Evolutionary conservation across 129 eudicot genomes (phyloP).

Genomic region (Pittosporum tobira): DNA sequence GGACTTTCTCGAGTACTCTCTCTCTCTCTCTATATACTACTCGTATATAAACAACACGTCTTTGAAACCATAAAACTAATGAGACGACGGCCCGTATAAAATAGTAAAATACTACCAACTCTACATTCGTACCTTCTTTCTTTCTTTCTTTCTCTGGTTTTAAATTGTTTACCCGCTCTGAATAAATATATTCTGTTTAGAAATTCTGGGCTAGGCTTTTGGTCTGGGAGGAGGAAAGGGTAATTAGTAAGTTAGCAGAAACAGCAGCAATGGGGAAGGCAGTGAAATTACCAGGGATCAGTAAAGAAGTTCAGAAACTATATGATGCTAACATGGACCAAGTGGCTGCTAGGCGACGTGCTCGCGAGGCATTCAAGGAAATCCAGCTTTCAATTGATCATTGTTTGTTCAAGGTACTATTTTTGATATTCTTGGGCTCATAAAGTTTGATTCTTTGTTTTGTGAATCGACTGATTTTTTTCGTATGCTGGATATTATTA

Average conservation of each 20-base stretch:
- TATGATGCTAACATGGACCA: conserved; percentile 71
- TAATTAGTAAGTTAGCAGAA: neutral
- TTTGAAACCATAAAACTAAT: no score
- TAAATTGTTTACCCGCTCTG: no score
- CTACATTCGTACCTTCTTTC: neutral
- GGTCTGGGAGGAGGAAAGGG: conserved; percentile 2
- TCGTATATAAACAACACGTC: no score
- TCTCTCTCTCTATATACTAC: no score
- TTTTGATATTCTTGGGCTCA: no score
- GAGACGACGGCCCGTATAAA: no score
- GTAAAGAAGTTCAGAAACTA: conserved; percentile 41
- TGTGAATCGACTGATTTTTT: neutral
- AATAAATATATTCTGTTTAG: neutral
- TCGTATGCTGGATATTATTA: neutral
- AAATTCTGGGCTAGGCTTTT: conserved; percentile 3
- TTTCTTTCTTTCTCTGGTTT: neutral
- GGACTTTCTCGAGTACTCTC: no score
- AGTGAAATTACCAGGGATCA: conserved; percentile 30
- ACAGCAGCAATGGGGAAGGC: conserved; percentile 16
- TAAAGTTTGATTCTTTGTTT: neutral
- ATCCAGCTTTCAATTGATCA: conserved; percentile 84
- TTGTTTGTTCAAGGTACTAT: conserved; percentile 67
- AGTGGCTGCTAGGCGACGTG: conserved; percentile 70
- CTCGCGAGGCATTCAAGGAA: conserved; percentile 93
- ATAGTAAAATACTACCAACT: no score